phyloP scores from a whole-genome alignment of 2,329 filamentous ascomycete genomes.

The Trichoderma sp. region DNA sequence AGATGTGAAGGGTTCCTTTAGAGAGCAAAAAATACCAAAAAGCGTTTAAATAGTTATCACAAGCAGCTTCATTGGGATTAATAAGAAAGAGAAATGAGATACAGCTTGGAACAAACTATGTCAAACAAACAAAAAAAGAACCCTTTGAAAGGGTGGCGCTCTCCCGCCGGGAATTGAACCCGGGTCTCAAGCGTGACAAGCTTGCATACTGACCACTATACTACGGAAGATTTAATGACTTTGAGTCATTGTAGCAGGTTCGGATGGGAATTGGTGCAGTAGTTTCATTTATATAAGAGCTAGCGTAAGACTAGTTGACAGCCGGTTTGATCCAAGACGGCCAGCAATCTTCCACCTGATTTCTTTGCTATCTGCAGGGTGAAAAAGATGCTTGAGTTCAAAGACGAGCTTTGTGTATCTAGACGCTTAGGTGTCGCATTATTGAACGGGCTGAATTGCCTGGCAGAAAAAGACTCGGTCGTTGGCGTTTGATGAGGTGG shows the following conservation, averaged over 20 bases:
- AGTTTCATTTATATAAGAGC: background rate
- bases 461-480: background rate
- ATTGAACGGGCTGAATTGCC: background rate
- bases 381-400: background rate
- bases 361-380: background rate
- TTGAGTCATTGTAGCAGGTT: conserved; percentile 20
- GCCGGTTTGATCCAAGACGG: background rate
- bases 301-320: background rate
- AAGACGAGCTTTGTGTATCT: background rate
- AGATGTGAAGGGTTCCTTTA: background rate
- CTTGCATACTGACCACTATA: conserved; percentile 28
- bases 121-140: background rate
- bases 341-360: background rate
- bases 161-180: conserved; percentile 28
- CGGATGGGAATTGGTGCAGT: background rate
- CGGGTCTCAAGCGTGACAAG: conserved; percentile 27
- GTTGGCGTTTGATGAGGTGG: background rate
- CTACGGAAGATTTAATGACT: conserved; percentile 24
- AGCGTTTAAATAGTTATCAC: background rate
- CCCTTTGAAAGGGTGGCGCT: conserved; percentile 18
- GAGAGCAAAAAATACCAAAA: background rate
- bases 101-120: background rate
- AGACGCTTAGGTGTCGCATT: background rate
- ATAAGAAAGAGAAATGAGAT: no score
- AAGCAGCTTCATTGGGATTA: background rate